These are phyloP conservation scores for Rhododendron ovatum DNA, from an alignment of 148 eudicot species.

Conservation along the genomic window DNA sequence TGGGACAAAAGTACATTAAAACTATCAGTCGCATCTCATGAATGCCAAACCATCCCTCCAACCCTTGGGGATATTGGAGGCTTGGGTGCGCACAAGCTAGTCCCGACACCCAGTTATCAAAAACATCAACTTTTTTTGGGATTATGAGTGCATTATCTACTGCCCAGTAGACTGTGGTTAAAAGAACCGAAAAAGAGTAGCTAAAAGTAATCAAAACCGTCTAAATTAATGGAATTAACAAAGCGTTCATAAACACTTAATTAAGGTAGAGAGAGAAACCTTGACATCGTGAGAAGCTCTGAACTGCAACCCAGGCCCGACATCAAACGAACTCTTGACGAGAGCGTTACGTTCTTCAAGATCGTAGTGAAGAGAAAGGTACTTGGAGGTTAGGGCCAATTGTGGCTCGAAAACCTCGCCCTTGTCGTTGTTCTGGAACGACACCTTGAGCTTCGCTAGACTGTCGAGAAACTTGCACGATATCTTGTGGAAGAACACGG, in stretches of 20 bases:
- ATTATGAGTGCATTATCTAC: too few relatives aligned
- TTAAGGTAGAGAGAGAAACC: constrained; percentile 31
- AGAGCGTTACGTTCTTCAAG: constrained; percentile 64
- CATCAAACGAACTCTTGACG: constrained; percentile 42
- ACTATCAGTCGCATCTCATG: too few relatives aligned
- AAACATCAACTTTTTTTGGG: too few relatives aligned
- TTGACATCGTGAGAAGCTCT: constrained; percentile 54
- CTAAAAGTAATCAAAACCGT: neutral
- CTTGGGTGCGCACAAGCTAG: too few relatives aligned
- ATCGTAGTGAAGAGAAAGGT: constrained; percentile 61
- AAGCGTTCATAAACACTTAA: neutral
- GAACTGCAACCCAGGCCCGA: constrained; percentile 53
- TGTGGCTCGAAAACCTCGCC: constrained; percentile 68
- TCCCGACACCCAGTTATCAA: neutral
- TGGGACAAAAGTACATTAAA: too few relatives aligned
- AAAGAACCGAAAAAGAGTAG: too few relatives aligned
- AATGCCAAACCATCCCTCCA: neutral
- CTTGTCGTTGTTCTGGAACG: constrained; percentile 50
- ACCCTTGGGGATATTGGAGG: neutral
- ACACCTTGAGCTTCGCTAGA: constrained; percentile 68
- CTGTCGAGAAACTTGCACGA: constrained; percentile 69
- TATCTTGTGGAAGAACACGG: constrained; percentile 57
- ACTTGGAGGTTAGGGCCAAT: constrained; percentile 46
- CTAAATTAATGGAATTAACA: neutral
- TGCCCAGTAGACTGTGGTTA: neutral